Evolutionary conservation across 371 early-diverging fungal genomes (phyloP), one percentile per base, ranked within the genome.

Genomic region (Zancudomyces culisetae): DNA sequence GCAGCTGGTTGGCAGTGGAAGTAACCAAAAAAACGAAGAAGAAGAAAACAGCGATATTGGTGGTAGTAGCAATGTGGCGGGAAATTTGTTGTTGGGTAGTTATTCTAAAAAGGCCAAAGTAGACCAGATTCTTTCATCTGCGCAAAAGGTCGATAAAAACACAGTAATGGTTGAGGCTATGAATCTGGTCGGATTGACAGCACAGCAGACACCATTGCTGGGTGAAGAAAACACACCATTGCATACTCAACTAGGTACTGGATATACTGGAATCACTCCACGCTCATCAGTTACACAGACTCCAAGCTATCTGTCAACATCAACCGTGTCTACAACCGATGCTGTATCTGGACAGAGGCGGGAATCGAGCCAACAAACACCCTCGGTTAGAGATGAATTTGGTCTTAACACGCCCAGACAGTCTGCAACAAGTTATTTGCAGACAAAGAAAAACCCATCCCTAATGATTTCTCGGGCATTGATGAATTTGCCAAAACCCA

Each of bases 121-220:
- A 23, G 51, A 52, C 19, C 48, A 68, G 3, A 59, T 72, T 6
- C 60, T 66, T 3, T 75, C 79, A 42, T 83, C 90, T 1, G 78
- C 84, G 27, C 70, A 86, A 29, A 87, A 86, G 1, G 78, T 87
- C 13, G 77, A 76, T 0, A 66, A 69, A 39, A 81, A 93, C 61
- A 70, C 70, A n/a, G 53, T 88, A 23, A 75, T 78, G 72, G 64
- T 70, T 30, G 85, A 88, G 61, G 94, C 94, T 1, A 71, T 82
- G 45, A 89, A 90, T 56, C 73, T 85, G 57, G 74, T 79, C 20
- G 83, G 84, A 13, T 66, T 85, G 71, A 70, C 78, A 23, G 65
- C 69, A 3, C 71, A 77, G 39, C 85, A 89, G 52, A 93, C 94
- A n/a, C 94, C 94, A 3, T 73, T 93, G 27, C 71, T 89, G 20